Evolutionary conservation across 2,329 filamentous ascomycete species (phyloP).

Genomic region (Botrytis galanthina): DNA sequence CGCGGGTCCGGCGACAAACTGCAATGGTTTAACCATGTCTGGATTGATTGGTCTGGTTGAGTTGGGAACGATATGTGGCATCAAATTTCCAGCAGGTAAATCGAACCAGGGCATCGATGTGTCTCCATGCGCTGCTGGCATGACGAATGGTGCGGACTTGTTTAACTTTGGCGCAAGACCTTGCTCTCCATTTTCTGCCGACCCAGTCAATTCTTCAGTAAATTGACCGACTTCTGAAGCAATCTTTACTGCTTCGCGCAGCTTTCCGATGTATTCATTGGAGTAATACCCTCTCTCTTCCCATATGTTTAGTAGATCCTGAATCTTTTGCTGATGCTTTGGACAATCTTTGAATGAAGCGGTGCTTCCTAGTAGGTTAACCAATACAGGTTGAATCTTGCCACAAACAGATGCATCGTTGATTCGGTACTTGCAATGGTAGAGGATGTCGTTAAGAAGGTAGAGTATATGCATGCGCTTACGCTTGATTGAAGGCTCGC

Average conservation of each 20-base stretch:
- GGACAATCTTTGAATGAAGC: conserved; percentile 58
- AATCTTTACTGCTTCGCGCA: conserved; percentile 57
- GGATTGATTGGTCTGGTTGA: conserved; percentile 72
- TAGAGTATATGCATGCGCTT: conserved; percentile 75
- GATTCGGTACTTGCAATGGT: conserved; percentile 59
- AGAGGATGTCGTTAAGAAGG: conserved; percentile 73
- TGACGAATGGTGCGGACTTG: conserved; percentile 61
- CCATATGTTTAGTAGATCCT: conserved; percentile 68
- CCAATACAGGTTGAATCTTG: conserved; percentile 57
- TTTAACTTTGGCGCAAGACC: conserved; percentile 51
- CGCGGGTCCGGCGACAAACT: conserved; percentile 66
- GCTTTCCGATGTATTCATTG: conserved; percentile 50
- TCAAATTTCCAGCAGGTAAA: conserved; percentile 75
- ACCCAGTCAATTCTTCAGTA: conserved; percentile 28
- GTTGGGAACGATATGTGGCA: conserved; percentile 75
- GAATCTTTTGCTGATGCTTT: conserved; percentile 64
- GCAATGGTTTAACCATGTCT: conserved; percentile 67
- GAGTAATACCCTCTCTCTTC: conserved; percentile 62
- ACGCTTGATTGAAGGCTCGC: conserved; percentile 58
- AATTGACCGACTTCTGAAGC: conserved; percentile 37
- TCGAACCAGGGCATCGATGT: conserved; percentile 73
- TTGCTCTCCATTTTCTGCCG: conserved; percentile 22
- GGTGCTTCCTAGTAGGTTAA: conserved; percentile 59
- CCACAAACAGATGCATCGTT: conserved; percentile 52
- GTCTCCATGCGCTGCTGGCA: conserved; percentile 78